Conservation (phyloP, 2,329 filamentous ascomycete species). For the Blumeriella jaapii region DNA sequence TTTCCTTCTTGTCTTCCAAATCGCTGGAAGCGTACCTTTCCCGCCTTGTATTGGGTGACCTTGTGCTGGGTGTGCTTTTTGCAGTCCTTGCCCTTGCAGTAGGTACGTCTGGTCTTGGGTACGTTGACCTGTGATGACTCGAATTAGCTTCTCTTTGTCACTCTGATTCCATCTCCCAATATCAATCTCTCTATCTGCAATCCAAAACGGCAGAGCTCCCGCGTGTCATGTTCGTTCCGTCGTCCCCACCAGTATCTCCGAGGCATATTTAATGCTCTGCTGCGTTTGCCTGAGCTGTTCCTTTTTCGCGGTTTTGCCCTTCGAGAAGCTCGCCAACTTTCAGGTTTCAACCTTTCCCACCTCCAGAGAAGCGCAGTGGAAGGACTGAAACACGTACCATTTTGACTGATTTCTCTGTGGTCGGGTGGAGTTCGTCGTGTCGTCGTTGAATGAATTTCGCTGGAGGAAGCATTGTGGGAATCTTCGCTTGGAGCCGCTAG, state of each 20-base stretch:
- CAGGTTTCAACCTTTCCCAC: constrained; percentile 1
- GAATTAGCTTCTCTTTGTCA: constrained; percentile 14
- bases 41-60: constrained; percentile 94
- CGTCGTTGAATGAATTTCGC: constrained; percentile 12
- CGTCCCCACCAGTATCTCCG: too few species aligned
- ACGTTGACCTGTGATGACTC: constrained; percentile 63
- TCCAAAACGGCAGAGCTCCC: neutral
- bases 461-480: constrained; percentile 4
- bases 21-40: constrained; percentile 51
- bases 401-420: constrained; percentile 18
- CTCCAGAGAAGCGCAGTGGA: neutral
- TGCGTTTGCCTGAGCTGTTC: too few species aligned
- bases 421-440: constrained; percentile 13
- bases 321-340: too few species aligned
- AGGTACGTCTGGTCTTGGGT: constrained; percentile 94
- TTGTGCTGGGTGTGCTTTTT: constrained; percentile 84
- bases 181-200: too few species aligned
- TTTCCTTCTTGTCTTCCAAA: neutral
- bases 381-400: constrained; percentile 16
- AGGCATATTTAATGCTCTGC: neutral
- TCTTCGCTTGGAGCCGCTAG: constrained; percentile 10
- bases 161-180: neutral
- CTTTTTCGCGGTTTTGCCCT: constrained; percentile 3
- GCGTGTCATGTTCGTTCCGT: too few species aligned
- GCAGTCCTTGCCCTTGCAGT: constrained; percentile 95